These are phyloP conservation scores for Ceratobasidium sp. DNA, from an alignment of 1,284 basidiomycete genomes.

Conservation along the genomic window DNA sequence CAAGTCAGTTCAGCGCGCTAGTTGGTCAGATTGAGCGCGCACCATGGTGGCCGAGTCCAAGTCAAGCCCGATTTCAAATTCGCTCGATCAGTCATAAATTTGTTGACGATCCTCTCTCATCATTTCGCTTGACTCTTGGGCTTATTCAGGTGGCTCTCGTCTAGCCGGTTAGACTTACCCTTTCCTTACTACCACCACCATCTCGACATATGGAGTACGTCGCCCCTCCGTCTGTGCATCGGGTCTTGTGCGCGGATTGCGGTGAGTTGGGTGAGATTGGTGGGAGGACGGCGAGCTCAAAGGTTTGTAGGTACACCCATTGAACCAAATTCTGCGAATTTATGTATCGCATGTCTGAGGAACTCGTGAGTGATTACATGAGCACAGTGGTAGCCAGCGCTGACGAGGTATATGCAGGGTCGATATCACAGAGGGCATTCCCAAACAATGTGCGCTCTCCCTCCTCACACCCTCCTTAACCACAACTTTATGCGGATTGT, in stretches of 20 bases:
- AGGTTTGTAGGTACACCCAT: conserved; percentile 84
- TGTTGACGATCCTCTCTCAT: background rate
- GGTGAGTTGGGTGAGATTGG: conserved; percentile 62
- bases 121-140: background rate
- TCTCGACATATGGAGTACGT: conserved; percentile 76
- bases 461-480: background rate
- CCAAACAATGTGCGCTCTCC: conserved; percentile 82
- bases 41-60: conserved; percentile 45
- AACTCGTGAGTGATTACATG: conserved; percentile 74
- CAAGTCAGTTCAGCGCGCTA: background rate
- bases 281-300: background rate
- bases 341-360: conserved; percentile 91
- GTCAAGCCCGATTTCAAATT: conserved; percentile 25
- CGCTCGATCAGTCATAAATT: conserved; percentile 37
- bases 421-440: conserved; percentile 98
- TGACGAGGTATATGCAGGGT: conserved; percentile 65
- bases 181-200: conserved; percentile 1
- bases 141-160: conserved; percentile 44
- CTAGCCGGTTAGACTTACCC: background rate
- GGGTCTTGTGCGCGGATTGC: conserved; percentile 86
- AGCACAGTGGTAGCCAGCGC: background rate
- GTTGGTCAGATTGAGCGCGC: background rate
- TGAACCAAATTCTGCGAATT: conserved; percentile 94
- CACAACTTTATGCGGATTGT: background rate
- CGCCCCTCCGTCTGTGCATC: conserved; percentile 76